phyloP scores from a whole-genome alignment of 331 rosid genomes.

The Malus hybrid region DNA sequence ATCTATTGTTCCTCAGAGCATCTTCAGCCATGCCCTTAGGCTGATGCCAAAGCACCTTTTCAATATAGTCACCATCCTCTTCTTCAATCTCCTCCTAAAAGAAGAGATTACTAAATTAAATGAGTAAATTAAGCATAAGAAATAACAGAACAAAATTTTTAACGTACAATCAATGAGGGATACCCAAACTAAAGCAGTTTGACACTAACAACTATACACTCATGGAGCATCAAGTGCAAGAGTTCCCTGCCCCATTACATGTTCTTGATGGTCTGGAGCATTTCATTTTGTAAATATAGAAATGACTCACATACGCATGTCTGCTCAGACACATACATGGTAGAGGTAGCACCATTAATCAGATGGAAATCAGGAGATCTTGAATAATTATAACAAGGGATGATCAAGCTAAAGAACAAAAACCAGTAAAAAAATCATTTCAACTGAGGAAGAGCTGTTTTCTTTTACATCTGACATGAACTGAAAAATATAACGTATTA shows the following conservation, averaged over 20 bases:
- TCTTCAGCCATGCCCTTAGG: constrained; percentile 89
- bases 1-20: constrained; percentile 61
- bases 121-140: constrained; percentile 1
- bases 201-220: background rate
- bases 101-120: constrained; percentile 5
- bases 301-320: background rate
- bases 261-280: background rate
- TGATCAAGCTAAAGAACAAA: background rate
- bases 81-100: constrained; percentile 91
- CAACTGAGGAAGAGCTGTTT: too few species aligned
- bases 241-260: background rate
- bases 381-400: background rate
- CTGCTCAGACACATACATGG: background rate
- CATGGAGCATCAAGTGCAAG: background rate
- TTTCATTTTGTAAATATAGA: background rate
- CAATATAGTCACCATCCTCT: constrained; percentile 91
- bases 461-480: background rate
- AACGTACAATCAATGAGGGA: background rate
- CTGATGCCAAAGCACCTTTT: constrained; percentile 98
- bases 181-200: background rate
- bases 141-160: background rate
- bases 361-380: background rate
- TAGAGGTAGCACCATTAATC: background rate
- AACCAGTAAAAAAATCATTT: background rate
- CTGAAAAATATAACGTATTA: background rate